Evolutionary conservation across 2,329 filamentous ascomycete species (phyloP).

Genomic region (Nothophaeocryptopus gaeumannii): DNA sequence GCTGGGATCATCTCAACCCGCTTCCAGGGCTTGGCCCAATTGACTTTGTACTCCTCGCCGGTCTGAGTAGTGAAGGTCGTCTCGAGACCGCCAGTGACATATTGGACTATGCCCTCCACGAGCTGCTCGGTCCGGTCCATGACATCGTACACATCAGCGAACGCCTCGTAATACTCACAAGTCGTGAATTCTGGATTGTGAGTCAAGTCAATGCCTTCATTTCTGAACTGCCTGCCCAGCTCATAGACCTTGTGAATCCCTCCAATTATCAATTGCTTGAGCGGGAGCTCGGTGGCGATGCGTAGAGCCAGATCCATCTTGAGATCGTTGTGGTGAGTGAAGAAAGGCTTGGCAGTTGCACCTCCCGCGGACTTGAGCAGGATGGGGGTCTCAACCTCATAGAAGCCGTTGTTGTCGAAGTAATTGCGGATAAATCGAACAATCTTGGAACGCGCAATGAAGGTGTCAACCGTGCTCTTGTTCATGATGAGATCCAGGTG

Average conservation of each 20-base stretch:
- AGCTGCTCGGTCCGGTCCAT: constrained; percentile 92
- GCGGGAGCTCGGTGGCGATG: constrained; percentile 89
- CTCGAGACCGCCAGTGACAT: constrained; percentile 65
- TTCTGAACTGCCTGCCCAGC: constrained; percentile 91
- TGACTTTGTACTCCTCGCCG: constrained; percentile 83
- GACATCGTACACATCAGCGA: constrained; percentile 77
- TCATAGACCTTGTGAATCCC: constrained; percentile 94
- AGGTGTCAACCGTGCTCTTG: constrained; percentile 75
- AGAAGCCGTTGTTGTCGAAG: constrained; percentile 80
- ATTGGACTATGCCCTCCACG: constrained; percentile 83
- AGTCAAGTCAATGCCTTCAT: constrained; percentile 85
- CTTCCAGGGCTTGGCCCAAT: constrained; percentile 95
- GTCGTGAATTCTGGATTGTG: constrained; percentile 99
- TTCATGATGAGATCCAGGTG: constrained; percentile 98
- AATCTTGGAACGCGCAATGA: constrained; percentile 83
- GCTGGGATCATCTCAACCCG: constrained; percentile 93
- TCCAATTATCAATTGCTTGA: constrained; percentile 95
- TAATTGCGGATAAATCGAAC: constrained; percentile 83
- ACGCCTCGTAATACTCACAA: constrained; percentile 95
- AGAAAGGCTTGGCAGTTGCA: constrained; percentile 91
- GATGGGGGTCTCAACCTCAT: constrained; percentile 96
- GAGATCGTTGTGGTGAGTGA: constrained; percentile 93
- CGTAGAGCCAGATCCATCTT: constrained; percentile 94
- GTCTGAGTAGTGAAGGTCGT: constrained; percentile 75
- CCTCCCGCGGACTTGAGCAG: constrained; percentile 95